phyloP scores from a whole-genome alignment of 805 yeast species.

The Starmerella davenportii region DNA sequence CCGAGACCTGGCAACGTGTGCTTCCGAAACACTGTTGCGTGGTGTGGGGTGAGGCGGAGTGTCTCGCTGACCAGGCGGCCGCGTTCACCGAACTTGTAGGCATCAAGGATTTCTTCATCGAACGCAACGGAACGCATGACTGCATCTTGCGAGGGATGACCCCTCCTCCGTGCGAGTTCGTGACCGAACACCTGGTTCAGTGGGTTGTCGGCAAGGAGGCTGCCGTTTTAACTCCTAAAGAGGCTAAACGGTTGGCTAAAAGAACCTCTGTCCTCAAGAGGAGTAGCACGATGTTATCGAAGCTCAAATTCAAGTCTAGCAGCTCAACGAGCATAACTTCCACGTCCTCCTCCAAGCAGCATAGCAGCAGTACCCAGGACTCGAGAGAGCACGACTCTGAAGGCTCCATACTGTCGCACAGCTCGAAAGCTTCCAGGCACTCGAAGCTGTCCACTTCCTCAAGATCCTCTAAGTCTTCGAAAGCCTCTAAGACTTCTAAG shows the following conservation, averaged over 20 bases:
- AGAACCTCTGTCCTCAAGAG: background rate
- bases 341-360: no score
- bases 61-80: constrained; percentile 12
- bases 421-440: background rate
- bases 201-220: constrained; percentile 3
- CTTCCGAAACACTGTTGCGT: constrained; percentile 8
- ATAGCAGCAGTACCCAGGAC: no score
- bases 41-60: constrained; percentile 16
- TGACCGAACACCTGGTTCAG: constrained; percentile 2
- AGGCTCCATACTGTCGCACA: background rate
- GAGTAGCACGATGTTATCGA: background rate
- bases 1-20: constrained; percentile 10
- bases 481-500: no score
- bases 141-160: constrained; percentile 11
- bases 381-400: background rate
- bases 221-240: background rate
- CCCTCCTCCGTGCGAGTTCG: constrained; percentile 9
- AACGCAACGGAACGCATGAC: constrained; percentile 16
- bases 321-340: no score
- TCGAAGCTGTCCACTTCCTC: background rate
- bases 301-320: no score
- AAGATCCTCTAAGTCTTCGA: background rate
- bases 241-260: no score
- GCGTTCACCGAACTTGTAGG: constrained; percentile 6
- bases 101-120: constrained; percentile 6